A percentile compares a stretch with the other conserved stretches of the same genome.
Evolutionary conservation across 129 eudicot genomes (phyloP).

Genomic region (Arctium lappa): DNA sequence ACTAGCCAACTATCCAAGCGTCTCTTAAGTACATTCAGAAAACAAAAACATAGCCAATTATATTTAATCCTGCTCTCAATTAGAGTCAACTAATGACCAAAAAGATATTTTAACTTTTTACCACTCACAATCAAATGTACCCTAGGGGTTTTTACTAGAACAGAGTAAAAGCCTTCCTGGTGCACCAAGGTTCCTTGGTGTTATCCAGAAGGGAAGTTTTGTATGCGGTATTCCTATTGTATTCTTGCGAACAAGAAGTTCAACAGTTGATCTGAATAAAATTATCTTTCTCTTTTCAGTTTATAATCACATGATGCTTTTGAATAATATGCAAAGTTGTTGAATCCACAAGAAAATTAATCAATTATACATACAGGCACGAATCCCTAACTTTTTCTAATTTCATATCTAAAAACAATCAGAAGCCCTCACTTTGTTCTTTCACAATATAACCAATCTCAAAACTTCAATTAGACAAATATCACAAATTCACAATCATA

Average conservation of each 20-base stretch:
- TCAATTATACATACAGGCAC: background rate
- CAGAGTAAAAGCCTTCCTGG: background rate
- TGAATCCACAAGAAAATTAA: background rate
- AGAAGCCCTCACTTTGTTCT: background rate
- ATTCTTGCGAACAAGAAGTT: background rate
- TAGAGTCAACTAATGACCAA: no score
- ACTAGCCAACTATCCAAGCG: conserved; percentile 3
- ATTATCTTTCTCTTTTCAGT: background rate
- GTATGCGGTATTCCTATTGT: background rate
- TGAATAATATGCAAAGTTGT: background rate
- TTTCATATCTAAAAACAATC: background rate
- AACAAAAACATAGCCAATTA: background rate
- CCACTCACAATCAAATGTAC: no score
- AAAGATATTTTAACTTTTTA: no score
- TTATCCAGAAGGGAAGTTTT: background rate
- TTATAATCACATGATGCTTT: background rate
- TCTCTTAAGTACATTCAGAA: background rate
- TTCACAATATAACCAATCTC: background rate
- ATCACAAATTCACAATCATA: background rate
- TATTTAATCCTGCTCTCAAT: no score
- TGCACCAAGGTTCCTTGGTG: background rate
- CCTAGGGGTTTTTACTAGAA: background rate
- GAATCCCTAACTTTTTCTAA: background rate
- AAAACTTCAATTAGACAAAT: background rate
- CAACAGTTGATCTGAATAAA: background rate